Base-by-base conservation (phyloP, 768 basidiomycete genomes). In the Boletus fagicola region DNA sequence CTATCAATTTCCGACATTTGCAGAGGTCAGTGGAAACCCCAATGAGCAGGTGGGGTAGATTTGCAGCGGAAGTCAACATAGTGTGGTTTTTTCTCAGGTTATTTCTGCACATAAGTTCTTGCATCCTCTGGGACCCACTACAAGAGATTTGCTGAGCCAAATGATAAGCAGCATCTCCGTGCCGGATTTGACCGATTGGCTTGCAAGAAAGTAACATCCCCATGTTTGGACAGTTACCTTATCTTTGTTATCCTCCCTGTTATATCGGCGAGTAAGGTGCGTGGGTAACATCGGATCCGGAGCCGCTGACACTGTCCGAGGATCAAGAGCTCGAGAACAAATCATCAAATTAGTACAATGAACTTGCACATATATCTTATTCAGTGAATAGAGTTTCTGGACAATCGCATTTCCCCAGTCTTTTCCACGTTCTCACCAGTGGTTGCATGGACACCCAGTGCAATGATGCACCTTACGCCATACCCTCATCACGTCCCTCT, bases 401-500 rank as follows among this genome's bases (percentile, higher is more conserved):
- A 49, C 16, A 40, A 20, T 28, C 30, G 3, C 13, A 13, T 44
- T 44, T 28, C 31, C 12, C 57, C 40, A 54, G 55, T 53, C 47
- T 36, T 47, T 49, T 44, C n/a, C 31, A 60, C 33, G 45, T 54
- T 57, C 62, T 54, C 56, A 64, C 53, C 48, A 15, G 33, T 39
- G n/a, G 61, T 58, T 50, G 50, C 54, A 53, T 51, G 30, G 43
- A 57, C 54, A 45, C 62, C 13, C 36, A n/a, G 35, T 36, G 20
- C 30, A 28, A 47, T 60, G 43, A 53, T 45, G 51, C 16, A 24
- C 49, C 26, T 9, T 42, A 45, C 20, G 43, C 15, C 22, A 45
- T 59, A 55, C 35, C 60, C 58, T 59, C 51, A 68, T 51, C 47
- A 35, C 3, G 26, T 43, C 53, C 52, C 59, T 54, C 43, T 24